Conservation (phyloP, 176 grass and related monocot species). For the Oryza australiensis region DNA sequence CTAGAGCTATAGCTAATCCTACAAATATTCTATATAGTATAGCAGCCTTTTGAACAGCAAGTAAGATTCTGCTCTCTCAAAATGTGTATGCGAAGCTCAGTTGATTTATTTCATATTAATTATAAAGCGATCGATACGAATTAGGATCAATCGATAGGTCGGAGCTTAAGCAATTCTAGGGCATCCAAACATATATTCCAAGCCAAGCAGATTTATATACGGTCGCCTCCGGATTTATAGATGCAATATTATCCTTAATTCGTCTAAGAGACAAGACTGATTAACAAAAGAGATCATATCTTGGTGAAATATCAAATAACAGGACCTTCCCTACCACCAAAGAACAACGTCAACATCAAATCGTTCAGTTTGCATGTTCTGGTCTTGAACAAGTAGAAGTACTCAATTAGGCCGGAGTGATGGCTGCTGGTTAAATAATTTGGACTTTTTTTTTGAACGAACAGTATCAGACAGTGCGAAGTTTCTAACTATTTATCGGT, state of each 20-base stretch:
- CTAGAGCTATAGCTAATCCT: constrained; percentile 22
- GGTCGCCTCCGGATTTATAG: neutral
- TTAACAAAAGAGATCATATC: neutral
- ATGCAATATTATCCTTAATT: neutral
- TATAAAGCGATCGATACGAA: constrained; percentile 9
- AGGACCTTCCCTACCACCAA: neutral
- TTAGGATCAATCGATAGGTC: constrained; percentile 24
- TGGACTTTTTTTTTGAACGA: neutral
- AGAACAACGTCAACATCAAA: neutral
- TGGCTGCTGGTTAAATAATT: neutral
- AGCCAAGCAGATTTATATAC: constrained; percentile 8
- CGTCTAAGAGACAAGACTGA: neutral
- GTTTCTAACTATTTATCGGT: no score
- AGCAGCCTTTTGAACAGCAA: constrained; percentile 33
- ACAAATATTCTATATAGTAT: constrained; percentile 1
- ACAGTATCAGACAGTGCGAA: no score
- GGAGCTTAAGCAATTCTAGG: constrained; percentile 31
- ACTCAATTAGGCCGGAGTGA: neutral
- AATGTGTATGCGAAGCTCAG: constrained; percentile 25
- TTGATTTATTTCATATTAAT: constrained; percentile 11
- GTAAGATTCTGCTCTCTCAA: constrained; percentile 29
- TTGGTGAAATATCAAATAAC: neutral
- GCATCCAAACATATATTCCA: constrained; percentile 52
- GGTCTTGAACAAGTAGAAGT: neutral
- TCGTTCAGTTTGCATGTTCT: neutral